Conservation (phyloP, 108 stramenopile species). For the Nitzschia putrida region DNA sequence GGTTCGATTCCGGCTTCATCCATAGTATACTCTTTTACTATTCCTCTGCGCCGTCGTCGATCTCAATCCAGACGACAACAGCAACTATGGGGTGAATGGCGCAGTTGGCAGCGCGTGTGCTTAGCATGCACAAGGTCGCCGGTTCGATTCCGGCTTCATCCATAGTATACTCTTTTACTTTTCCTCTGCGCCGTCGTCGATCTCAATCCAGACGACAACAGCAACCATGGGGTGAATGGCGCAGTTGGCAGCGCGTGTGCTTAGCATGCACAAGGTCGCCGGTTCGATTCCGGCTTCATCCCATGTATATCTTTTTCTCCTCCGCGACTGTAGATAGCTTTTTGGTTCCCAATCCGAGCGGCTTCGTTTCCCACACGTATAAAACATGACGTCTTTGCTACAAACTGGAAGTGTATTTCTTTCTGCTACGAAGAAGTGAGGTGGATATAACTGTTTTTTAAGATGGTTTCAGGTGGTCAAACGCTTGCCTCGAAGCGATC, state of each 20-base stretch:
- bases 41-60: neutral
- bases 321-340: no score
- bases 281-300: constrained; percentile 53
- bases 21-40: no score
- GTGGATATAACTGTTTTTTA: no score
- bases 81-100: no score
- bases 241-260: constrained; percentile 30
- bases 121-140: constrained; percentile 92
- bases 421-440: neutral
- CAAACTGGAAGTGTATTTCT: neutral
- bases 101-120: constrained; percentile 94
- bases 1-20: no score
- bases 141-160: constrained; percentile 80
- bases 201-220: neutral
- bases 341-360: no score
- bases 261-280: constrained; percentile 31
- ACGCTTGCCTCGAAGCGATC: no score
- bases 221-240: no score
- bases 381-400: no score
- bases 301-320: constrained; percentile 19
- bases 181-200: neutral
- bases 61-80: no score
- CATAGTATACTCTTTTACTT: constrained; percentile 11
- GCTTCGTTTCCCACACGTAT: no score
- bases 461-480: no score